A percentile compares a stretch with the other conserved stretches of the same genome.
Conservation (phyloP, 345 rosid species). For the sweet orange (Citrus sinensis) region DVS_A1.0 CM039168.1:20182001-20182500, state of each 20-base stretch:
- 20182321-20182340: slow-evolving; percentile 20
- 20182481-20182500: slow-evolving; percentile 2
- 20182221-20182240: slow-evolving; percentile 25
- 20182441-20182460: not conserved
- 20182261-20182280: slow-evolving; percentile 29
- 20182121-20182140: not conserved
- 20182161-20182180: slow-evolving; percentile 1
- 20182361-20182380: slow-evolving; percentile 12
- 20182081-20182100: not conserved
- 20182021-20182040: not conserved
- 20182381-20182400: slow-evolving; percentile 26
- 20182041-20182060: slow-evolving; percentile 20
- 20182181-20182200: not conserved
- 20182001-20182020: not conserved
- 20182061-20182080: not conserved
- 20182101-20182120: slow-evolving; percentile 5
- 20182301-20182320: slow-evolving; percentile 22
- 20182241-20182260: not conserved
- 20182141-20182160: not conserved
- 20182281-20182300: slow-evolving; percentile 13
- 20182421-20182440: too few species aligned
- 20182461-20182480: not conserved
- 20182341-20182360: slow-evolving; percentile 45
- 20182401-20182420: not conserved
- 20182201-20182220: not conserved